Conservation (phyloP, 306 rosid genomes). For the Chamaecrista fasciculata region DNA sequence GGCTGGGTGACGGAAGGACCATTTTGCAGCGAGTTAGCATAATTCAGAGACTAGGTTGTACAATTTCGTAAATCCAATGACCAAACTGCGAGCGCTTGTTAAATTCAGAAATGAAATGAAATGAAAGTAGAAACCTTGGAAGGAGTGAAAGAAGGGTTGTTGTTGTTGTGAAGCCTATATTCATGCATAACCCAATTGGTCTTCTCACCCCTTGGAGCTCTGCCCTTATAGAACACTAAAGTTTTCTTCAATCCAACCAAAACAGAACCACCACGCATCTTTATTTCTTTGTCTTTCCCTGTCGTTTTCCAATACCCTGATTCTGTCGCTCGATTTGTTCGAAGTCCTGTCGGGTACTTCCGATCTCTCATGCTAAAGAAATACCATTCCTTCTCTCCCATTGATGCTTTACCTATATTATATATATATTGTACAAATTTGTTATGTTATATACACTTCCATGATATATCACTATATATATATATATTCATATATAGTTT, state of each 20-base stretch:
- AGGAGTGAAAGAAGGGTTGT: constrained; percentile 46
- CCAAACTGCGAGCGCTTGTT: too few relatives aligned
- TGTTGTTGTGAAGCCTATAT: constrained; percentile 57
- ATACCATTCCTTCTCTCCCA: constrained; percentile 91
- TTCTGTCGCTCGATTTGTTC: constrained; percentile 79
- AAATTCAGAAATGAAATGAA: too few relatives aligned
- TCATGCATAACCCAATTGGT: constrained; percentile 93
- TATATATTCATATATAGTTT: too few relatives aligned
- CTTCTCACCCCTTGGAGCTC: constrained; percentile 88
- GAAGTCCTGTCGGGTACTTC: constrained; percentile 76
- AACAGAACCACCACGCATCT: constrained; percentile 31
- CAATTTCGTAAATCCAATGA: too few relatives aligned
- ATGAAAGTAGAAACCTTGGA: constrained; percentile 49
- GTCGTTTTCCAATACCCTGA: constrained; percentile 81
- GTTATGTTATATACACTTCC: too few relatives aligned
- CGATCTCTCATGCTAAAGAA: constrained; percentile 74
- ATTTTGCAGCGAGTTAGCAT: too few relatives aligned
- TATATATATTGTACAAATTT: too few relatives aligned
- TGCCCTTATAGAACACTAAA: constrained; percentile 71
- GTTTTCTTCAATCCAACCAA: constrained; percentile 87
- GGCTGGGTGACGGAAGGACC: too few relatives aligned
- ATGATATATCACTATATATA: too few relatives aligned
- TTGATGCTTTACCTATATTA: constrained; percentile 66
- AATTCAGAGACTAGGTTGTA: too few relatives aligned
- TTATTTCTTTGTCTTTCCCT: constrained; percentile 82